A percentile compares a stretch with the other conserved stretches of the same genome.
Conservation (phyloP, 2,329 filamentous ascomycete species). For the Nakataea oryzae region DNA sequence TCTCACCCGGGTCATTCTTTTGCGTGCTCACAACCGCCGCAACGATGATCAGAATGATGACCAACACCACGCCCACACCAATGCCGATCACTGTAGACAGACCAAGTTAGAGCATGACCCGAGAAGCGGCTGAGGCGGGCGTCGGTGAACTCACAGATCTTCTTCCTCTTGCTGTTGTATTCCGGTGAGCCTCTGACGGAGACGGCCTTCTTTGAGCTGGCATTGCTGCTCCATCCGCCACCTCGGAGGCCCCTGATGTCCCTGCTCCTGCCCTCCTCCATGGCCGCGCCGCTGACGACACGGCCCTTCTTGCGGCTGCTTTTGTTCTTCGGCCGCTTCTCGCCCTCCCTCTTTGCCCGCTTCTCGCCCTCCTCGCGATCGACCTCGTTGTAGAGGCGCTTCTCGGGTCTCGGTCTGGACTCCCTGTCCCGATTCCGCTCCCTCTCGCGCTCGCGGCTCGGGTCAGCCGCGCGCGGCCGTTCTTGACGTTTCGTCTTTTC, state of each 20-base stretch:
- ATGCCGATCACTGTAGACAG: constrained; percentile 36
- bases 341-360: constrained; percentile 4
- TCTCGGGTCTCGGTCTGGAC: constrained; percentile 2
- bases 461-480: background rate
- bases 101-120: background rate
- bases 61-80: constrained; percentile 40
- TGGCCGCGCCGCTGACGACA: constrained; percentile 58
- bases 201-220: constrained; percentile 38
- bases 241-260: constrained; percentile 27
- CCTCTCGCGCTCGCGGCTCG: constrained; percentile 4
- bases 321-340: constrained; percentile 4
- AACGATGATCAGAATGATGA: constrained; percentile 58
- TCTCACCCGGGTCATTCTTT: constrained; percentile 42
- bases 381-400: constrained; percentile 4
- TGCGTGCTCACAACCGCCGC: constrained; percentile 47
- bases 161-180: constrained; percentile 37
- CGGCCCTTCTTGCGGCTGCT: constrained; percentile 38
- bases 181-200: constrained; percentile 5
- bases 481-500: constrained; percentile 5
- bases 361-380: constrained; percentile 6
- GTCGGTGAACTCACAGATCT: constrained; percentile 42
- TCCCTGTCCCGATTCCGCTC: constrained; percentile 4
- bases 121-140: no score
- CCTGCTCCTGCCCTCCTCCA: constrained; percentile 53
- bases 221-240: constrained; percentile 31